Evolutionary conservation across 2,329 filamentous ascomycete species (phyloP), one percentile per base, ranked within the genome.

Genomic region (Colletotrichum lindemuthianum): DNA sequence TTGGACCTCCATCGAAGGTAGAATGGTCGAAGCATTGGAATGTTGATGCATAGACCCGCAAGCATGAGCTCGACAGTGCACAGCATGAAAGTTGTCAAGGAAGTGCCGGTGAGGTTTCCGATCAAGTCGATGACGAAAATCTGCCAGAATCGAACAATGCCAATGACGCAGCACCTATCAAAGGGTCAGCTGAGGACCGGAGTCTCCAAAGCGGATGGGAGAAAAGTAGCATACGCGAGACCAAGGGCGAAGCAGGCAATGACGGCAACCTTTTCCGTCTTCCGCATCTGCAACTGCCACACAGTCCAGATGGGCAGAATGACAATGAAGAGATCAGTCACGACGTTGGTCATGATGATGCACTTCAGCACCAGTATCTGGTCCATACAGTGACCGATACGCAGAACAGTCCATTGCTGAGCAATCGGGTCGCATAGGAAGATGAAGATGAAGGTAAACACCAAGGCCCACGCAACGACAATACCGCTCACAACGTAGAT

Each of bases 1-100:
- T 72, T 68, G 58, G 75, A 71, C 63, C 70, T 73, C 63, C 74
- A 76, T 53, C 71, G 70, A 11, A 69, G 67, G 60, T 73, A 77
- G 55, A 79, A 73, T 2, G 77, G 72, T 41, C 76, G 72, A 6
- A 80, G 70, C 77, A 80, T 80, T 2, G 78, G 78, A 51, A 80
- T 73, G 63, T 77, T 79, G 55, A 79, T 75, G 64, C 78, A 80
- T 8, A 80, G 69, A 60, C 80, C 78, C 41, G 75, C 78, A 5
- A 80, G 72, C 54, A 77, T 78, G 0, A 78, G 77, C 57, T 80
- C 78, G 32, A 79, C 70, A 44, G 72, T 74, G 65, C 77, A 78
- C 58, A 78, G 76, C 60, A 80, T 76, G 43, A 77, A 69, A 1
- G 77, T 77, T 11, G 76, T 75, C 10, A 77, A 70, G 75, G 79